A percentile compares a stretch with the other conserved stretches of the same genome.
Evolutionary conservation across 108 stramenopile genomes (phyloP).

Genomic region (Hondaea fermentalgiana): DNA sequence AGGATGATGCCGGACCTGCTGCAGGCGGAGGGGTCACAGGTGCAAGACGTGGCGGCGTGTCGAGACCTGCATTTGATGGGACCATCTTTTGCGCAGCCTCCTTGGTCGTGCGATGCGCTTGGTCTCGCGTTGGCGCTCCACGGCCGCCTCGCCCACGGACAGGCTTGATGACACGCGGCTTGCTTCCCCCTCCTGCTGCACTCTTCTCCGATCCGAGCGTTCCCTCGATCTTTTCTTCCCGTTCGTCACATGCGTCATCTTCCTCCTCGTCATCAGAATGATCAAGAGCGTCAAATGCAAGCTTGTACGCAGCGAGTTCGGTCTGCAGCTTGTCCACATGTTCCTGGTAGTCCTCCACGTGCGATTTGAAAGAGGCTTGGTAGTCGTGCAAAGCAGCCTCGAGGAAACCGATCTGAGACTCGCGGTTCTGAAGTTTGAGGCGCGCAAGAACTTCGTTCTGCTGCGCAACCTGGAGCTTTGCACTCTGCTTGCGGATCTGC

Average conservation of each 20-base stretch:
- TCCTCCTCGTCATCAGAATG: background rate
- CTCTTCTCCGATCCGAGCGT: background rate
- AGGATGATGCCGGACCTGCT: too few relatives aligned
- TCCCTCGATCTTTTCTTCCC: background rate
- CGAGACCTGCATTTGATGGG: too few relatives aligned
- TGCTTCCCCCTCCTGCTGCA: background rate
- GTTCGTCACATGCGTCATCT: too few relatives aligned
- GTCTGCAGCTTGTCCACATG: background rate
- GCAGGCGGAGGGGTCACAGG: too few relatives aligned
- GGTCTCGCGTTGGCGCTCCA: too few relatives aligned
- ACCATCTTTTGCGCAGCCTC: too few relatives aligned
- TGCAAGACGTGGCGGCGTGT: too few relatives aligned
- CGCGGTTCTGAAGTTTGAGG: background rate
- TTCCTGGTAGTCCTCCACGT: background rate
- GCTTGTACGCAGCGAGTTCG: background rate
- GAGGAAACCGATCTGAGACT: background rate
- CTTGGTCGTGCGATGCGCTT: too few relatives aligned
- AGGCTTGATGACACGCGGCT: background rate
- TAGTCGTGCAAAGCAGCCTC: background rate
- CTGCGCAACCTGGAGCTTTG: background rate
- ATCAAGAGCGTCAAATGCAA: background rate
- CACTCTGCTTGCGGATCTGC: background rate
- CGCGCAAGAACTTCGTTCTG: background rate
- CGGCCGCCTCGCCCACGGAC: background rate
- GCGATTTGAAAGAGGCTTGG: background rate